Evolutionary conservation across 2,329 filamentous ascomycete species (phyloP).

Genomic region (Leptosphaerulina australis): DNA sequence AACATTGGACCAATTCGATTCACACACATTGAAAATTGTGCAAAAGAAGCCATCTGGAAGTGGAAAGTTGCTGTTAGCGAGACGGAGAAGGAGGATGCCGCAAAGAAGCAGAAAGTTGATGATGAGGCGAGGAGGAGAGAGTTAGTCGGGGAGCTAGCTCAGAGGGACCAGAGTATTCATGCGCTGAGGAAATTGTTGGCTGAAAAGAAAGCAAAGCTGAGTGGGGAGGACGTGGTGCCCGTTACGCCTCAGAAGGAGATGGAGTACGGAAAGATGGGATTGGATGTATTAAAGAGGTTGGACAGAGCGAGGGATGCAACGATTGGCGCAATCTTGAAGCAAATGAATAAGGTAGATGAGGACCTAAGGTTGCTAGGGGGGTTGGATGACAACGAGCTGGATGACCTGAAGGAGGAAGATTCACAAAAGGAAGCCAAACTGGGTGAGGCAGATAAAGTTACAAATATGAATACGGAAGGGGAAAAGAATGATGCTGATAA

Average conservation of each 20-base stretch:
- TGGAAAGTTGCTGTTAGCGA: slow-evolving; percentile 47
- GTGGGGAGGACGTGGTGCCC: slow-evolving; percentile 29
- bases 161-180: slow-evolving; percentile 57
- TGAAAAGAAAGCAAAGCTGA: slow-evolving; percentile 49
- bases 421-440: neutral
- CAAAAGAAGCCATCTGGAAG: slow-evolving; percentile 55
- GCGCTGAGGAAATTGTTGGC: slow-evolving; percentile 55
- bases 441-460: neutral
- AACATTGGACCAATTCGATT: slow-evolving; percentile 61
- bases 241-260: slow-evolving; percentile 40
- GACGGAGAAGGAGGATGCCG: slow-evolving; percentile 42
- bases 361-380: slow-evolving; percentile 38
- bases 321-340: slow-evolving; percentile 58
- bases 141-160: slow-evolving; percentile 45
- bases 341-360: slow-evolving; percentile 59
- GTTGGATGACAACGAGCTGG: slow-evolving; percentile 29
- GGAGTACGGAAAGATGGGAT: slow-evolving; percentile 52
- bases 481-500: neutral
- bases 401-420: slow-evolving; percentile 17
- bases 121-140: slow-evolving; percentile 45
- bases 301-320: slow-evolving; percentile 61
- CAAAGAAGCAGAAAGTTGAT: slow-evolving; percentile 47
- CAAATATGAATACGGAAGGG: neutral
- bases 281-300: slow-evolving; percentile 50
- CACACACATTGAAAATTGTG: slow-evolving; percentile 58